These are phyloP conservation scores for Candida frijolesensis DNA, from an alignment of 1,139 yeast genomes.

Conservation along the genomic window DNA sequence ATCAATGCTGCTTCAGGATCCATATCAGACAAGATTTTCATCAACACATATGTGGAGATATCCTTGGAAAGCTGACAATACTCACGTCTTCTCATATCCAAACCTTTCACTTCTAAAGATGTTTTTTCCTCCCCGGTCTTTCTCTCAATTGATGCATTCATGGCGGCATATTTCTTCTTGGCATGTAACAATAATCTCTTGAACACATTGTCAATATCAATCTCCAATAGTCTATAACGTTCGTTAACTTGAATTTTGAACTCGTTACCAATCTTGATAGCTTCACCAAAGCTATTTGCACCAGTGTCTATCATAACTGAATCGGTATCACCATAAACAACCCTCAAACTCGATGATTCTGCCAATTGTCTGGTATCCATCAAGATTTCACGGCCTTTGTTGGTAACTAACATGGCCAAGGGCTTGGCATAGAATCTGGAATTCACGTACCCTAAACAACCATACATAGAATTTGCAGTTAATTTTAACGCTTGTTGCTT, in stretches of 20 bases:
- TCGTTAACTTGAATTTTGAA: slow-evolving; percentile 88
- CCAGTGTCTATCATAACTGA: slow-evolving; percentile 98
- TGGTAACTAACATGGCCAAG: slow-evolving; percentile 92
- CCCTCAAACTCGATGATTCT: slow-evolving; percentile 77
- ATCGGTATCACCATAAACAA: slow-evolving; percentile 98
- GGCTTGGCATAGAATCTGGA: slow-evolving; percentile 97
- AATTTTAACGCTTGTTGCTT: slow-evolving; percentile 94
- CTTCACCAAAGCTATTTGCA: slow-evolving; percentile 66
- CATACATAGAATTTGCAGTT: slow-evolving; percentile 99
- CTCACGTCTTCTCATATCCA: slow-evolving; percentile 97
- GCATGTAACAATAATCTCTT: slow-evolving; percentile 84
- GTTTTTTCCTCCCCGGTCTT: slow-evolving; percentile 54
- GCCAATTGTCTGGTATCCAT: slow-evolving; percentile 94
- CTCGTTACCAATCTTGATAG: slow-evolving; percentile 79
- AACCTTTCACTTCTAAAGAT: slow-evolving; percentile 86
- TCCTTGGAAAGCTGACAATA: slow-evolving; percentile 92
- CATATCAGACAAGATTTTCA: slow-evolving; percentile 68
- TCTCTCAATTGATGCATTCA: slow-evolving; percentile 55
- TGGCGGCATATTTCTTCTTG: slow-evolving; percentile 98
- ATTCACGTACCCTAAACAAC: slow-evolving; percentile 91
- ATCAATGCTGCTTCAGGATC: slow-evolving; percentile 80
- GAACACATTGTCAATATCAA: slow-evolving; percentile 93
- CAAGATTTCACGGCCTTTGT: slow-evolving; percentile 92
- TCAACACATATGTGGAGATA: slow-evolving; percentile 73
- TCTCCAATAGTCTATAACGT: slow-evolving; percentile 82